Conservation (phyloP, 169 alveolate genomes). For the Plasmodium blacklocki region DNA sequence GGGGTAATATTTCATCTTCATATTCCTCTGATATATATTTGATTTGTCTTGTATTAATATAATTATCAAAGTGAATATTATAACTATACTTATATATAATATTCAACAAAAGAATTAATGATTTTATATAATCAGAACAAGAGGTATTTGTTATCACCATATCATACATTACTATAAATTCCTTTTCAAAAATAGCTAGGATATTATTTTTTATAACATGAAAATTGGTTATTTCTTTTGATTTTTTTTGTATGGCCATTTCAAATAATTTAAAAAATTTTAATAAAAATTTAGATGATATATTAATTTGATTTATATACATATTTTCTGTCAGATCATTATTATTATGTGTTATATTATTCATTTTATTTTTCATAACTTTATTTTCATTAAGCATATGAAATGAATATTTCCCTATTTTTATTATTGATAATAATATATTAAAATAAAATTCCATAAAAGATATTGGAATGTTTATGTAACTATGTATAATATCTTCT, state of each 20-base stretch:
- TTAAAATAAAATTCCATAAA: constrained; percentile 59
- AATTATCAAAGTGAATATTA: constrained; percentile 21
- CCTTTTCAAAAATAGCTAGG: constrained; percentile 18
- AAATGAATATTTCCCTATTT: constrained; percentile 14
- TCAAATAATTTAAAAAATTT: constrained; percentile 37
- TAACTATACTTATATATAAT: constrained; percentile 30
- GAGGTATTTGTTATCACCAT: neutral
- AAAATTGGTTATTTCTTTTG: constrained; percentile 27
- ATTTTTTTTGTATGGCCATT: constrained; percentile 25
- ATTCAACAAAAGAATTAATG: constrained; percentile 42
- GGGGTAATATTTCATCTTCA: neutral
- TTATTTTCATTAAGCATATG: constrained; percentile 1
- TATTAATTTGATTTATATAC: constrained; percentile 9
- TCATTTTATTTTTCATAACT: neutral
- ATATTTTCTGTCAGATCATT: neutral
- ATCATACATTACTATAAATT: constrained; percentile 14
- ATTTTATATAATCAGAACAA: constrained; percentile 28
- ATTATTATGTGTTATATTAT: neutral
- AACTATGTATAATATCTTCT: constrained; percentile 38
- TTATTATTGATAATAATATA: constrained; percentile 13
- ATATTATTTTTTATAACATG: constrained; percentile 51
- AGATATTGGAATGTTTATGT: constrained; percentile 30
- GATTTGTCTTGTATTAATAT: constrained; percentile 4
- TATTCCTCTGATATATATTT: neutral
- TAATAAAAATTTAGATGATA: constrained; percentile 21